A percentile compares a stretch with the other conserved stretches of the same genome.
Conservation (phyloP, 345 rosid genomes). For the Moringa oleifera region DNA sequence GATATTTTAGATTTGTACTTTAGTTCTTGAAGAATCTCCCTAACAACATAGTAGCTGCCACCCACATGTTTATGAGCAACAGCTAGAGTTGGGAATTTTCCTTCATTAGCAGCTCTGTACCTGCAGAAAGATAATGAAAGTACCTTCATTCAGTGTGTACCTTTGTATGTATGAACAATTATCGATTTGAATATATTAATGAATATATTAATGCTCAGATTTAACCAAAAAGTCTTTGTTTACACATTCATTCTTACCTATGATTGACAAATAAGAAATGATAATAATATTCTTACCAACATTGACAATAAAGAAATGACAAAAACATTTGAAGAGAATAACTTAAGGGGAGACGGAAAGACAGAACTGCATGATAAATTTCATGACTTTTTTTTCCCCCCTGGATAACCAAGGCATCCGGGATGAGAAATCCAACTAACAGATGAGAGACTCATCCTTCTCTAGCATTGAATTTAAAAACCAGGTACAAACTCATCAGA, state of each 20-base stretch:
- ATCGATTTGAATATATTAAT: background rate
- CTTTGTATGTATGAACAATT: background rate
- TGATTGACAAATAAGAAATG: no score
- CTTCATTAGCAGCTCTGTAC: slow-evolving; percentile 32
- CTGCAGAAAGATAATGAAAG: slow-evolving; percentile 20
- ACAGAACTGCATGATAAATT: background rate
- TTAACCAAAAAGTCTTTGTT: no score
- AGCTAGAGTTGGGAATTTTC: slow-evolving; percentile 34
- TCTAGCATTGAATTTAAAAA: background rate
- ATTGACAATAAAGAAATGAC: no score
- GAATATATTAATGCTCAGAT: background rate
- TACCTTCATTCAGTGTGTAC: background rate
- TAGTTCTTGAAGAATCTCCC: slow-evolving; percentile 36
- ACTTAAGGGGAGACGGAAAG: background rate
- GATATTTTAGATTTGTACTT: slow-evolving; percentile 21
- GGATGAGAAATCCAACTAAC: no score
- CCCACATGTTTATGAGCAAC: slow-evolving; percentile 32
- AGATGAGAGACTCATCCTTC: no score
- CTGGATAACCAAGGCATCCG: no score
- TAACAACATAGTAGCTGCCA: slow-evolving; percentile 32
- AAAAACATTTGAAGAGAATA: no score
- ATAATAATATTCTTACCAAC: no score
- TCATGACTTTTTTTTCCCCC: no score
- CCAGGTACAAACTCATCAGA: no score
- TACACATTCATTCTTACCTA: no score